phyloP scores from a whole-genome alignment of 2,329 filamentous ascomycete genomes.

The Ramularia endophylla region DNA sequence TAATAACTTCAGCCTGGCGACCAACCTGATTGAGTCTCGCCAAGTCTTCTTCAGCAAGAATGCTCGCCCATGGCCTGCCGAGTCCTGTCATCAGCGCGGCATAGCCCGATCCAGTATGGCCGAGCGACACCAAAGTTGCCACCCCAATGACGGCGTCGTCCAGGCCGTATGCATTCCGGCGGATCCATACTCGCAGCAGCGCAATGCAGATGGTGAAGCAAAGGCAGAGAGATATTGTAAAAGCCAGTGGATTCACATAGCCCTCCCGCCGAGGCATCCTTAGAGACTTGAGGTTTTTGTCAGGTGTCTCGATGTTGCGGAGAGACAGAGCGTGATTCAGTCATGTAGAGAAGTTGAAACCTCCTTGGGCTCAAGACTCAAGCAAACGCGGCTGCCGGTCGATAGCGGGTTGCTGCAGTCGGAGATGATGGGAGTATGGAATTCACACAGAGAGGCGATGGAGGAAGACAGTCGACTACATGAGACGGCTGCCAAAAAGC shows the following conservation, averaged over 20 bases:
- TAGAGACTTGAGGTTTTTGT: conserved; percentile 1
- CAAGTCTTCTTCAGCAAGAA: conserved; percentile 13
- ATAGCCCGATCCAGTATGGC: conserved; percentile 26
- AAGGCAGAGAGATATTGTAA: conserved; percentile 29
- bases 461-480: no score
- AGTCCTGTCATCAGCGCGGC: conserved; percentile 24
- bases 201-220: conserved; percentile 28
- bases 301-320: background rate
- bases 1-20: background rate
- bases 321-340: background rate
- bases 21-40: conserved; percentile 22
- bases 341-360: background rate
- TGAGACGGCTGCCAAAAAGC: background rate
- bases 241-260: conserved; percentile 23
- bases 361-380: background rate
- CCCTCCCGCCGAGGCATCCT: conserved; percentile 22
- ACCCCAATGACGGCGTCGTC: conserved; percentile 28
- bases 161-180: conserved; percentile 23
- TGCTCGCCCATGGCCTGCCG: conserved; percentile 21
- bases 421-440: no score
- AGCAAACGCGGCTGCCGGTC: background rate
- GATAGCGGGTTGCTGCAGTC: background rate
- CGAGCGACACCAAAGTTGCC: conserved; percentile 25
- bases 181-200: conserved; percentile 26
- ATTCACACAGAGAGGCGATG: no score